phyloP scores from a whole-genome alignment of 78 protist species.

The Protostelium mycophagum region DNA sequence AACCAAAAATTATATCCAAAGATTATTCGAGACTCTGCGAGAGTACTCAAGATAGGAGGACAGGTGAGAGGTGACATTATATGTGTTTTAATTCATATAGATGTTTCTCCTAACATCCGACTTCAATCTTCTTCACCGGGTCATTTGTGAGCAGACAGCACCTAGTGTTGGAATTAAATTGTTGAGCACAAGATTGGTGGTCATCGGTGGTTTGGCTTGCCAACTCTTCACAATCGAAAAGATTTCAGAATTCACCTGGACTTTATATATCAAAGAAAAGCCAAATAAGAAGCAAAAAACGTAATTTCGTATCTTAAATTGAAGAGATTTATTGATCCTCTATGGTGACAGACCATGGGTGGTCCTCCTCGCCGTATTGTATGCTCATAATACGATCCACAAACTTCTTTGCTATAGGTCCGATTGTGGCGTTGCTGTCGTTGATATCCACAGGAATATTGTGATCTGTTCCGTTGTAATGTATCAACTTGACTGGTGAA shows the following conservation, averaged over 20 bases:
- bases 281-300: background rate
- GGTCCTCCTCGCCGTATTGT: constrained; percentile 77
- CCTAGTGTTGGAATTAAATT: background rate
- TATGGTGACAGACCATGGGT: constrained; percentile 66
- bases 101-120: background rate
- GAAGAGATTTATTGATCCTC: background rate
- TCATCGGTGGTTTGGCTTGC: background rate
- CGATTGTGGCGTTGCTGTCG: constrained; percentile 23
- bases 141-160: background rate
- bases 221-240: background rate
- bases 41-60: background rate
- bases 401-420: constrained; percentile 55
- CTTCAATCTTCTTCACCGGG: background rate
- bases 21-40: background rate
- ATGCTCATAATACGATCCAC: constrained; percentile 60
- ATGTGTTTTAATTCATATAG: background rate
- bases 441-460: constrained; percentile 54
- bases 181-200: background rate
- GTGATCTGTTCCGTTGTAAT: constrained; percentile 69
- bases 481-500: constrained; percentile 77
- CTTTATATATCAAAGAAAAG: background rate
- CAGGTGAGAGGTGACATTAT: background rate
- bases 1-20: background rate
- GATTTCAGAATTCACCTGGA: background rate
- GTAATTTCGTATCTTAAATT: no score